Conservation (phyloP, 768 basidiomycete genomes). For the Kwoniella sp. region DNA sequence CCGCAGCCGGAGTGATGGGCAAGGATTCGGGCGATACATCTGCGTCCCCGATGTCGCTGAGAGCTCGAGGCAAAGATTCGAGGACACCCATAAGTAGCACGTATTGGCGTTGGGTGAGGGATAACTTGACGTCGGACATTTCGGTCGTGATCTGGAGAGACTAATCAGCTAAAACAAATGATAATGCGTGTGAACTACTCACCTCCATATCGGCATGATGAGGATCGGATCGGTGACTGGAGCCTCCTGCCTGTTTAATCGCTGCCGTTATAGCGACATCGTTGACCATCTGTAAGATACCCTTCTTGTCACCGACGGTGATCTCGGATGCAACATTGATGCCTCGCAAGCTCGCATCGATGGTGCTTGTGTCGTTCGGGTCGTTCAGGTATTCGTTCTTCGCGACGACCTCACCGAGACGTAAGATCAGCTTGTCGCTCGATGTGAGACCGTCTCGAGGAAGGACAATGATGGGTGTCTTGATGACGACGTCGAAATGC, state of each 20-base stretch:
- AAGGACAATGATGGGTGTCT: slow-evolving; percentile 88
- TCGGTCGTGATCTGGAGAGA: slow-evolving; percentile 36
- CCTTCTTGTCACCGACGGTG: slow-evolving; percentile 60
- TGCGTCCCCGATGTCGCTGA: slow-evolving; percentile 56
- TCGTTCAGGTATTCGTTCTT: slow-evolving; percentile 67
- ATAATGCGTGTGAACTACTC: slow-evolving; percentile 32
- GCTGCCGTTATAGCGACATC: slow-evolving; percentile 77
- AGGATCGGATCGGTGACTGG: slow-evolving; percentile 62
- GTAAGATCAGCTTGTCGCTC: slow-evolving; percentile 72
- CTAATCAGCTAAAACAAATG: slow-evolving; percentile 16
- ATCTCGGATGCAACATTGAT: slow-evolving; percentile 79
- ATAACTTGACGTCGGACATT: slow-evolving; percentile 48
- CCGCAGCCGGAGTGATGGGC: slow-evolving; percentile 31
- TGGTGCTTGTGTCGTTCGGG: slow-evolving; percentile 64
- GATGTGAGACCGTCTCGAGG: slow-evolving; percentile 67
- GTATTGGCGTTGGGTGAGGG: slow-evolving; percentile 43
- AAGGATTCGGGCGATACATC: slow-evolving; percentile 46
- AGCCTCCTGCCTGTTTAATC: slow-evolving; percentile 66
- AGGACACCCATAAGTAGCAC: slow-evolving; percentile 43
- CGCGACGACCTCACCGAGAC: slow-evolving; percentile 85
- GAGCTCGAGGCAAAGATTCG: slow-evolving; percentile 63
- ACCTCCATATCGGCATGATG: slow-evolving; percentile 77
- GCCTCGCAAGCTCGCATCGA: slow-evolving; percentile 74
- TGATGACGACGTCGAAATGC: slow-evolving; percentile 87
- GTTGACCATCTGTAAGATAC: slow-evolving; percentile 82